Base-by-base conservation (phyloP, 2,329 filamentous ascomycete species). In the Stachybotrys chlorohalonatus region DNA sequence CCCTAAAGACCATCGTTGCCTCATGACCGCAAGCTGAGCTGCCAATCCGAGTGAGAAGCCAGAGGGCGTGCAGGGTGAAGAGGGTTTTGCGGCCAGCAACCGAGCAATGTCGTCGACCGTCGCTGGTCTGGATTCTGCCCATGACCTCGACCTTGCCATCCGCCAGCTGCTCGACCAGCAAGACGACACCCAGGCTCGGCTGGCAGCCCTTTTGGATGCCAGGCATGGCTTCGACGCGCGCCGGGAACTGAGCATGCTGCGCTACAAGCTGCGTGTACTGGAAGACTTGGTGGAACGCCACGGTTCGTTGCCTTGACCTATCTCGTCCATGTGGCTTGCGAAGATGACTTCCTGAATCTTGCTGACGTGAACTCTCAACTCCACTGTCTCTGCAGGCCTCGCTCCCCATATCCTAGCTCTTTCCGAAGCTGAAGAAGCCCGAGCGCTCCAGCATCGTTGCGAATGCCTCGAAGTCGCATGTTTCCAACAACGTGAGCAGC, bases 401-500 rank as follows among this genome's bases (percentile, higher is more conserved):
- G 47, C 60, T 30, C 63, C 65, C 51, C 63, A 59, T 57, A 63
- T 77, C 51, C 74, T 75, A 30, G 68, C 73, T 58, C 66, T 81
- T 54, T 83, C 78, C 53, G 77, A 81, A 58, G 72, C 75, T 30
- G 80, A 83, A 65, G 81, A 83, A 64, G 80, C 80, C 31, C 73
- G 80, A 54, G 72, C 74, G 45, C 67, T 83, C 53, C 80, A 83
- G 64, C 80, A 83, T 61, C 76, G 76, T 59, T 82, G 80, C 67
- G 80, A 83, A 67, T 81, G 78, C 64, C 75, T 83, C 54, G 79
- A 83, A 62, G 71, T 71, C 52, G 75, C 74, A 54, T 78, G 79
- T 61, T 64, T 79, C 53, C 65, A 68, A 55, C 63, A 70, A 58
- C 62, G 68, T 71, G 61, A 58, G 36, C 17, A n/a, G 49, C 6